phyloP scores from a whole-genome alignment of 352 stramenopile genomes.

The Aphanomyces astaci region DNA sequence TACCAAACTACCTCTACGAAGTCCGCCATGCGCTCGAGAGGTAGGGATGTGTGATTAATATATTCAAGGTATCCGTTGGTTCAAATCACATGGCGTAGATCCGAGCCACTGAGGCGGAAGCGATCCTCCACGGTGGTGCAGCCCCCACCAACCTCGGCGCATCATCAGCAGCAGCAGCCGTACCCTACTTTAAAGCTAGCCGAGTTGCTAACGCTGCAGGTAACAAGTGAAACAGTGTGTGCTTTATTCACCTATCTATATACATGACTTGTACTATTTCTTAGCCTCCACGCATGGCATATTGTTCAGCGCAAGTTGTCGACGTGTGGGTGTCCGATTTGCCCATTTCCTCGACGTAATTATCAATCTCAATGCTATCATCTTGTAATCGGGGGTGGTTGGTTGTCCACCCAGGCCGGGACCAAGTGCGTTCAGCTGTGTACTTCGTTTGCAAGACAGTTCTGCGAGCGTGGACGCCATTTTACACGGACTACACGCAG shows the following conservation, averaged over 20 bases:
- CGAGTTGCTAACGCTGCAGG: not conserved
- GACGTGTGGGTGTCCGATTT: not conserved
- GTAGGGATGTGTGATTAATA: not conserved
- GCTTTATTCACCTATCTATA: too few relatives aligned
- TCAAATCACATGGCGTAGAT: not conserved
- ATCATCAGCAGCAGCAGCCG: not conserved
- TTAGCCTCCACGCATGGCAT: not conserved
- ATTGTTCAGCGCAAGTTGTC: not conserved
- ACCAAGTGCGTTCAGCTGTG: not conserved
- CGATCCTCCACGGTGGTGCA: not conserved
- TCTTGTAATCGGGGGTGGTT: not conserved
- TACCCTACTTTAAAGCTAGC: not conserved
- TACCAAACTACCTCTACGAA: not conserved
- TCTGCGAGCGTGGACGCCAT: slow-evolving; percentile 3
- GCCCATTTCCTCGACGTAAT: not conserved
- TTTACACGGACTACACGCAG: not conserved
- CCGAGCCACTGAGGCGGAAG: not conserved
- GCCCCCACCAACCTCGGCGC: too few relatives aligned
- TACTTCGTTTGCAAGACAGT: not conserved
- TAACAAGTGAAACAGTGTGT: not conserved
- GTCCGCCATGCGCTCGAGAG: not conserved
- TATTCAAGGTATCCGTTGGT: not conserved
- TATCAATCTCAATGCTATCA: not conserved
- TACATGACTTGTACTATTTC: not conserved
- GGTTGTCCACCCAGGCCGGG: not conserved